Evolutionary conservation across 345 rosid genomes (phyloP), one percentile per base, ranked within the genome.

Genomic region (Citrus glauca): DNA sequence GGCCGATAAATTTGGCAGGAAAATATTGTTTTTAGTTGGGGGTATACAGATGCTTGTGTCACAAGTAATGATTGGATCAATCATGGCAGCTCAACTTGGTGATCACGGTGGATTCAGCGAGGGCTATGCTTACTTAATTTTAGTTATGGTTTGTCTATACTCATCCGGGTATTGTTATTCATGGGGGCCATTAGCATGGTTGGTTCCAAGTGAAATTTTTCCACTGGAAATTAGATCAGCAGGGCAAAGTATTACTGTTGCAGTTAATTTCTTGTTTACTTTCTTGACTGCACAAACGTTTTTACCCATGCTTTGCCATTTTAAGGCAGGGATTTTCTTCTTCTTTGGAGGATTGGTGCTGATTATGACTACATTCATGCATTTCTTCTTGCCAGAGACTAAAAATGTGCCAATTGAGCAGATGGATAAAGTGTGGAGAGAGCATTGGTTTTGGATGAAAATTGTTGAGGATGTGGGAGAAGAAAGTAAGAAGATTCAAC

Each of bases 131-230:
- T 56, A 56, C 50, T 45, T 45, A 45, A 45, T 45, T 45, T 45
- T 45, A 45, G 50, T 13, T 45, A 16, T 45, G 1, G 50, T 89
- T 48, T 90, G 94, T 71, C 63, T 80, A 7, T 90, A 84, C 57
- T 86, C 88, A 32, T 84, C 90, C 0, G 94, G 84, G 4, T 89
- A 81, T 72, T 91, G 92, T 0, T 89, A 91, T 90, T 91, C 94
- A 13, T 45, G 50, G 50, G 50, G 50, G 5, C 50, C 50, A 45
- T 45, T 45, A 1, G 50, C 50, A 45, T 45, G 50, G 50, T 45
- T 45, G 50, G 50, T 45, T 45, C 50, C 50, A 4, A 45, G 50
- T 45, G 50, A 45, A 13, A 45, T 45, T 45, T 45, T 45, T 13
- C 50, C 50, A 0, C 50, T 45, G 50, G 50, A 45, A 13, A 45